A percentile compares a stretch with the other conserved stretches of the same genome.
Conservation (phyloP, 1,139 yeast genomes). For the Geotrichum europaeum region DNA sequence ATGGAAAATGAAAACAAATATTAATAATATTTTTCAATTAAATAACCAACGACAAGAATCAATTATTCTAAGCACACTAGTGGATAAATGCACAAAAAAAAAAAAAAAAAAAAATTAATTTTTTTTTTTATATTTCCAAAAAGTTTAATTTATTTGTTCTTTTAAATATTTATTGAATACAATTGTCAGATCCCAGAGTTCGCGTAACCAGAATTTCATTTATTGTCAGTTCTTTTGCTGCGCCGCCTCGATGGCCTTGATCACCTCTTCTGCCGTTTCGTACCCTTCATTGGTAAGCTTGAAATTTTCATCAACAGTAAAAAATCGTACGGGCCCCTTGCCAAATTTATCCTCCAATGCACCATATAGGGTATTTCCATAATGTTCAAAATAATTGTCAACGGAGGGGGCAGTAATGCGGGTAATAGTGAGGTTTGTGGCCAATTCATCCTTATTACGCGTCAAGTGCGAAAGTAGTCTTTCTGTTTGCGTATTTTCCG, state of each 20-base stretch:
- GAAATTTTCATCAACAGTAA: conserved; percentile 10
- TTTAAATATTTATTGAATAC: neutral
- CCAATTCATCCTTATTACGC: neutral
- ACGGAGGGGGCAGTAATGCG: conserved; percentile 10
- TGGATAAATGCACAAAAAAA: no score
- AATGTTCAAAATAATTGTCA: conserved; percentile 14
- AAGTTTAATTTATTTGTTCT: neutral
- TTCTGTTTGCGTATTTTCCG: neutral
- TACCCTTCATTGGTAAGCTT: neutral
- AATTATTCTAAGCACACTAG: no score
- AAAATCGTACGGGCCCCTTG: conserved; percentile 20
- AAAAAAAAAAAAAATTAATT: neutral
- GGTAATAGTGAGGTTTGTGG: conserved; percentile 7
- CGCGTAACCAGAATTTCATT: neutral
- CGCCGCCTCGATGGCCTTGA: neutral
- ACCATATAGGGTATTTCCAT: conserved; percentile 20
- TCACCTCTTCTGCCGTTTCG: neutral
- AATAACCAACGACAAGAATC: no score
- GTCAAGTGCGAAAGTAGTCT: conserved; percentile 4
- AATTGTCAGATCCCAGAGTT: neutral
- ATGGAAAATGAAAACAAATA: no score
- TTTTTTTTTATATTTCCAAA: neutral
- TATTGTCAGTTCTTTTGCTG: neutral
- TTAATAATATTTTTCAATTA: no score
- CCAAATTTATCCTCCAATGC: conserved; percentile 25